phyloP scores from a whole-genome alignment of 805 yeast genomes.

The Kluyveromyces nonfermentans region DNA sequence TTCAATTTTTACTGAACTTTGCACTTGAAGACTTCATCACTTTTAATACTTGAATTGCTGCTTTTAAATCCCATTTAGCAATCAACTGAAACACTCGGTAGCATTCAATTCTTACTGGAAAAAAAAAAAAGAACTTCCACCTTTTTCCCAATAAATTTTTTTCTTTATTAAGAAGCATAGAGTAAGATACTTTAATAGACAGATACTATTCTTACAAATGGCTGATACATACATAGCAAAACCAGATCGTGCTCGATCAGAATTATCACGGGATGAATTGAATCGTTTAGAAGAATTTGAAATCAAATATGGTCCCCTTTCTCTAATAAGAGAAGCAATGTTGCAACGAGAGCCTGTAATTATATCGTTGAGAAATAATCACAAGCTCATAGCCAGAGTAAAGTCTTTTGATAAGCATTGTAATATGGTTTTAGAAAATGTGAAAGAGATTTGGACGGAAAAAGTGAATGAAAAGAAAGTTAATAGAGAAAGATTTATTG shows the following conservation, averaged over 20 bases:
- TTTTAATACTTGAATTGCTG: too few relatives aligned
- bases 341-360: slow-evolving; percentile 66
- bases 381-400: slow-evolving; percentile 80
- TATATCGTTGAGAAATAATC: slow-evolving; percentile 86
- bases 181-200: not conserved
- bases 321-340: slow-evolving; percentile 77
- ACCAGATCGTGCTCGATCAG: slow-evolving; percentile 61
- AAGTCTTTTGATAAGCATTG: slow-evolving; percentile 95
- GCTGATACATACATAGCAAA: slow-evolving; percentile 3
- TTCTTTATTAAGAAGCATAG: slow-evolving; percentile 1
- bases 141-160: not conserved
- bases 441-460: slow-evolving; percentile 73
- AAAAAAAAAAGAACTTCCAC: too few relatives aligned
- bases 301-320: slow-evolving; percentile 83
- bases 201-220: not conserved
- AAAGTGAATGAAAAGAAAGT: slow-evolving; percentile 54
- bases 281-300: slow-evolving; percentile 83
- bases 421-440: slow-evolving; percentile 85
- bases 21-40: too few relatives aligned
- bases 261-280: slow-evolving; percentile 70
- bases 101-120: too few relatives aligned
- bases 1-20: too few relatives aligned
- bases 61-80: too few relatives aligned
- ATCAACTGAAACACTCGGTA: too few relatives aligned
- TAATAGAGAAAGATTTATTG: slow-evolving; percentile 67